Evolutionary conservation across 2,329 filamentous ascomycete genomes (phyloP).

Genomic region (Raffaelea albimanens): DNA sequence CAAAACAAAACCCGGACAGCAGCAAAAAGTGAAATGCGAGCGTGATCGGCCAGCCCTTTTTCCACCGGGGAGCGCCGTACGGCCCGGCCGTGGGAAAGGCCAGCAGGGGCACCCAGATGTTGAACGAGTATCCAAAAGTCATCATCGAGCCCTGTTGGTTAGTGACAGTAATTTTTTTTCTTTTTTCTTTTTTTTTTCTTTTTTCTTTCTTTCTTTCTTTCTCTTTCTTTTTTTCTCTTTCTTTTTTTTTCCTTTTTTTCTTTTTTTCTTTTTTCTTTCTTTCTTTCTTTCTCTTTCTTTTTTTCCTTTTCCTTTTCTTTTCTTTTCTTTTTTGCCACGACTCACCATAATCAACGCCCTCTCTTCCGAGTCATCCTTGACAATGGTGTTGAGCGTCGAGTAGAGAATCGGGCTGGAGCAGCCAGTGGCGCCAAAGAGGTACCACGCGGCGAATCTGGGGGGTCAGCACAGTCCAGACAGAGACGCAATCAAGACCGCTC

Average conservation of each 20-base stretch:
- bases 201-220: no score
- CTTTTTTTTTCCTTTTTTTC: no score
- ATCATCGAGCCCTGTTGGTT: constrained; percentile 30
- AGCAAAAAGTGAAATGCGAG: constrained; percentile 34
- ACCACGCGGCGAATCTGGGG: constrained; percentile 31
- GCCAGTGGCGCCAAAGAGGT: constrained; percentile 26
- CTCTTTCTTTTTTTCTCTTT: no score
- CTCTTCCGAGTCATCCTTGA: constrained; percentile 29
- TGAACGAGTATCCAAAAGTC: constrained; percentile 34
- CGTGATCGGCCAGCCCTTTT: constrained; percentile 36
- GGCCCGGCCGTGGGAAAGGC: constrained; percentile 31
- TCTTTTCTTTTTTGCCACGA: no score
- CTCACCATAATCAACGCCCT: constrained; percentile 28
- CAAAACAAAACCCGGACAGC: constrained; percentile 30
- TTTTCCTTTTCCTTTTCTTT: no score
- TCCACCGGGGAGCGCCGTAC: constrained; percentile 34
- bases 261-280: no score
- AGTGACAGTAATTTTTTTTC: no score
- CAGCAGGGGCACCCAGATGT: constrained; percentile 34
- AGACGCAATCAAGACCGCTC: constrained; percentile 8
- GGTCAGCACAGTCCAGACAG: no score
- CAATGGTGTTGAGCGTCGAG: constrained; percentile 32
- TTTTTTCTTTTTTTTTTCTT: no score
- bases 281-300: no score
- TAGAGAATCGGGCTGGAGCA: constrained; percentile 32